A percentile compares a stretch with the other conserved stretches of the same genome.
phyloP scores from a whole-genome alignment of 768 basidiomycete genomes.

The Postia placenta region DNA sequence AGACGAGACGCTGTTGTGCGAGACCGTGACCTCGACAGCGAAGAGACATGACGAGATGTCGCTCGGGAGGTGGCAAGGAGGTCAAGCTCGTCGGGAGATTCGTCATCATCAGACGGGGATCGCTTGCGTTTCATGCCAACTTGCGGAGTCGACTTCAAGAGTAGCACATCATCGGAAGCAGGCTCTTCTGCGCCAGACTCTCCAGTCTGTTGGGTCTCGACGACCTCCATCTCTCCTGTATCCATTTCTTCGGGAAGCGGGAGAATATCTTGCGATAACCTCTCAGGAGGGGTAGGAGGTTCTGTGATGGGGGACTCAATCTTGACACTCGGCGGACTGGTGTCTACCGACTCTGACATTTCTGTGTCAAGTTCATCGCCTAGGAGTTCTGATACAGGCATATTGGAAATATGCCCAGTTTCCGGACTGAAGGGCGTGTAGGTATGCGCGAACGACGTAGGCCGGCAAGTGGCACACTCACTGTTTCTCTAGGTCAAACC shows the following conservation, averaged over 20 bases:
- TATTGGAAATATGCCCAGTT: constrained; percentile 22
- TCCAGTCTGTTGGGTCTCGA: background rate
- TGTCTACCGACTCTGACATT: background rate
- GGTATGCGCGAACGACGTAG: background rate
- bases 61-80: background rate
- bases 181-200: constrained; percentile 3
- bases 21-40: constrained; percentile 1
- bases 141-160: background rate
- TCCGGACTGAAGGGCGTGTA: constrained; percentile 24
- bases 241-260: background rate
- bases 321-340: constrained; percentile 4
- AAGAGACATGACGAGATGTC: background rate
- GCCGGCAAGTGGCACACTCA: constrained; percentile 19
- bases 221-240: constrained; percentile 2
- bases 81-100: background rate
- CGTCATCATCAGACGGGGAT: background rate
- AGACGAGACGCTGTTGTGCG: background rate
- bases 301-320: constrained; percentile 18
- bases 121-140: background rate
- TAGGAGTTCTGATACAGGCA: constrained; percentile 18
- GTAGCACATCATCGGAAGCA: background rate
- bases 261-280: too few relatives aligned
- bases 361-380: background rate
- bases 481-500: constrained; percentile 49
- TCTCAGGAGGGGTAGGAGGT: constrained; percentile 13